Base-by-base conservation (phyloP, 345 rosid genomes). In the Carallia pectinifolia region DNA sequence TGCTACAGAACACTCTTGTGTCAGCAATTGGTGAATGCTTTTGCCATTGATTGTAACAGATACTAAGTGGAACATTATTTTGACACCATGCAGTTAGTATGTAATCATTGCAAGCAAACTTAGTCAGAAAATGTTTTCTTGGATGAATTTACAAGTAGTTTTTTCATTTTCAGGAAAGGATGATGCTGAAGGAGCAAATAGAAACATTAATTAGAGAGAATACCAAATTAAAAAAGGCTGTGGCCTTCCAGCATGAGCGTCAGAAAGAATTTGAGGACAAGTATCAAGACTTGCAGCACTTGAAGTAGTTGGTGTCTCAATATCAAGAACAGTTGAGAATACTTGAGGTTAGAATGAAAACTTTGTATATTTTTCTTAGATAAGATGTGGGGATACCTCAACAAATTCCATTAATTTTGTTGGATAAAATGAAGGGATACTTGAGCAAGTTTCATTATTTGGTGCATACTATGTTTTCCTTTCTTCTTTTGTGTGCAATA, bases 201-300 rank as follows among this genome's bases (percentile, higher is more conserved):
- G 89, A 86, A 68, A 77, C 79, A 39, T 60, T 88, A 64, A 56
- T 86, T 44, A 82, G 84, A 68, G 98, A 91, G 73, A 91, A 91
- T 77, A 60, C 82, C 18, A 85, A 91, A 65, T 90, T 93, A 7
- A 93, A 93, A 77, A 90, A 92, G 33, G 97, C 91, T 6, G 97
- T 93, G 70, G 83, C 94, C 37, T 87, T 89, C 68, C 96, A 91
- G 71, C 95, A 94, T 66, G 96, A 94, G 68, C 93, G 96, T 13
- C 94, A 88, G 66, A 91, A 86, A 75, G 90, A 82, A 53, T 82
- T 64, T 0, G 96, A 91, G 12, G 88, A 78, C 34, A 84, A 74
- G 27, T 85, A 76, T 73, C 80, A 68, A 55, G 96, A 94, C 80
- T 62, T 86, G 74, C 85, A 84, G 59, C 78, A 88, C 34, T 73